Evolutionary conservation across 495 filamentous ascomycete species (phyloP).

Genomic region (Alectoria sarmentosa): DNA sequence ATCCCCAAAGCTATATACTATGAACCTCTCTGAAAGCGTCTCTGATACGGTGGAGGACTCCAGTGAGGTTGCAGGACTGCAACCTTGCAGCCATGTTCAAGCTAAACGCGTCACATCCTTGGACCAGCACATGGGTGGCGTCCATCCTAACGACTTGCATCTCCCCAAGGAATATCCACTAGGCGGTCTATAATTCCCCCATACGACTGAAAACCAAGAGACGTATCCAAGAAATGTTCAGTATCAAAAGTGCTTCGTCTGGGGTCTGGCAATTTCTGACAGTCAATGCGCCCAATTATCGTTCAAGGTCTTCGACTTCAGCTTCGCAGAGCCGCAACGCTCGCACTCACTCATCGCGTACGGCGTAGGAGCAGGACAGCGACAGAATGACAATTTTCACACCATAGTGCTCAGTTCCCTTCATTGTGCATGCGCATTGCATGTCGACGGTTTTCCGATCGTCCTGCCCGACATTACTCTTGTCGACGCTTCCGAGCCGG

Average conservation of each 20-base stretch:
- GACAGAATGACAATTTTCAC: not conserved
- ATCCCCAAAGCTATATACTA: not conserved
- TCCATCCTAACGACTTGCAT: not conserved
- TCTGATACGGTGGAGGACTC: not conserved
- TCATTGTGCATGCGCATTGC: conserved; percentile 11
- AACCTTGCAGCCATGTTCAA: conserved; percentile 1
- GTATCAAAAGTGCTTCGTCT: conserved; percentile 12
- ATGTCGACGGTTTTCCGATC: conserved; percentile 13
- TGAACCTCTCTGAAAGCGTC: not conserved
- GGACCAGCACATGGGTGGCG: conserved; percentile 7
- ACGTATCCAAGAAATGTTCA: not conserved
- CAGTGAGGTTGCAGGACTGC: not conserved
- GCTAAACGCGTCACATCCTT: conserved; percentile 16
- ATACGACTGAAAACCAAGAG: conserved; percentile 1
- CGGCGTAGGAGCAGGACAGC: not conserved
- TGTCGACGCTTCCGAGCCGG: not conserved
- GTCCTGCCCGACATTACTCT: not conserved
- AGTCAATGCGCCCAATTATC: not conserved
- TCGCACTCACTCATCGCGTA: not conserved
- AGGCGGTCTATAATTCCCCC: not conserved
- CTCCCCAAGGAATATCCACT: not conserved
- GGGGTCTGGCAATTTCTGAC: not conserved
- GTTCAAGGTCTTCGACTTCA: conserved; percentile 14
- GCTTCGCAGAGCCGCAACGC: conserved; percentile 16
- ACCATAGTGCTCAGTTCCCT: not conserved